These are phyloP conservation scores for Hamamelis virginiana DNA, from an alignment of 164 flowering plant species.

Conservation along the genomic window DNA sequence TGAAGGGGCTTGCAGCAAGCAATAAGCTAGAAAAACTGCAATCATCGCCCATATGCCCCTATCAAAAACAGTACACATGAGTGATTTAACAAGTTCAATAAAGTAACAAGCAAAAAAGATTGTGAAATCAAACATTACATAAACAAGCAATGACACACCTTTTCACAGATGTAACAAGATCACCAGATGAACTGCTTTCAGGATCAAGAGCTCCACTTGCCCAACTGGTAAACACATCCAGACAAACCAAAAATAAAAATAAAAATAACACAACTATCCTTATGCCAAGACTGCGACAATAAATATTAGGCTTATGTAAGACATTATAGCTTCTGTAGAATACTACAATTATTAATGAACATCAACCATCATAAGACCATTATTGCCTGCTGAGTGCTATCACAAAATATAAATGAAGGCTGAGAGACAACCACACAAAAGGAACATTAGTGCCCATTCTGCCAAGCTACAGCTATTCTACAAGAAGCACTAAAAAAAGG, in stretches of 20 bases:
- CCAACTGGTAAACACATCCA: slow-evolving; percentile 57
- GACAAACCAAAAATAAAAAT: slow-evolving; percentile 2
- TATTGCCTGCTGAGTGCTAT: not conserved
- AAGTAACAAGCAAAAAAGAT: not conserved
- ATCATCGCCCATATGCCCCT: slow-evolving; percentile 98
- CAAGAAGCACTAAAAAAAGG: not conserved
- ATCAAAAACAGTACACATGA: slow-evolving; percentile 14
- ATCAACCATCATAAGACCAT: not conserved
- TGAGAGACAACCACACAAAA: not conserved
- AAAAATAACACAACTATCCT: not conserved
- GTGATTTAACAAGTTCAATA: not conserved
- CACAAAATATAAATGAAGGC: not conserved
- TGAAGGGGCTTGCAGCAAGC: slow-evolving; percentile 96
- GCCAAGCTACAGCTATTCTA: not conserved
- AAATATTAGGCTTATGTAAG: not conserved
- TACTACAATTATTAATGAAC: not conserved
- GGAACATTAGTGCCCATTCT: not conserved
- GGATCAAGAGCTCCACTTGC: slow-evolving; percentile 98
- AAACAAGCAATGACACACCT: slow-evolving; percentile 43
- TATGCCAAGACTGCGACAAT: not conserved
- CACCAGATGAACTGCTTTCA: slow-evolving; percentile 51
- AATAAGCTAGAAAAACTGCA: slow-evolving; percentile 92
- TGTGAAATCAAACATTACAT: not conserved
- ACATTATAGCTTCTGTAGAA: not conserved
- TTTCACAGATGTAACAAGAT: slow-evolving; percentile 76